Evolutionary conservation across 768 basidiomycete species (phyloP).

Genomic region (Dacryopinax spathularia): DNA sequence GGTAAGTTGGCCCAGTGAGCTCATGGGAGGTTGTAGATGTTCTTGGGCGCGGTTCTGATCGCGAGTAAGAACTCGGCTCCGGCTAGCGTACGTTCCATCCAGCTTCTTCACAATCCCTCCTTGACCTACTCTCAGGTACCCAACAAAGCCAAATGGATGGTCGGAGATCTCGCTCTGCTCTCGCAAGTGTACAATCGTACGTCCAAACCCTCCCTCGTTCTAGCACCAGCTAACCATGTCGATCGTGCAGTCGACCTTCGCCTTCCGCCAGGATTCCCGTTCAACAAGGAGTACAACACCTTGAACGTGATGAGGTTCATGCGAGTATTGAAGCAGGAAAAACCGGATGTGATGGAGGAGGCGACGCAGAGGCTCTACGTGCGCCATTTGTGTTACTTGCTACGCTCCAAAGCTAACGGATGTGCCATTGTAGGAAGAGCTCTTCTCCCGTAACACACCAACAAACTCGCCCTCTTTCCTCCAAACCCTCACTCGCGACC

Average conservation of each 20-base stretch:
- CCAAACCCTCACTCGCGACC: not conserved
- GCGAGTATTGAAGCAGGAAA: not conserved
- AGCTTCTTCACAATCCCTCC: not conserved
- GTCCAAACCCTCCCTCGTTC: not conserved
- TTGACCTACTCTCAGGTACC: not conserved
- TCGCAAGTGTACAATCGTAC: not conserved
- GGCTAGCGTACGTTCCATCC: not conserved
- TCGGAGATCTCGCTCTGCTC: not conserved
- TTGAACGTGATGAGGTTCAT: slow-evolving; percentile 3
- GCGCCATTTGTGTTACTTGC: not conserved
- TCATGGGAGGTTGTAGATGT: not conserved
- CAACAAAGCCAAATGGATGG: slow-evolving; percentile 1
- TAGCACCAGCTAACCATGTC: not conserved
- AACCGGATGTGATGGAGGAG: not conserved
- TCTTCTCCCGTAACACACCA: slow-evolving; percentile 4
- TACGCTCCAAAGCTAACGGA: not conserved
- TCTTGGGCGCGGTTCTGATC: not conserved
- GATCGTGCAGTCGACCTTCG: not conserved
- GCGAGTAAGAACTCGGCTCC: not conserved
- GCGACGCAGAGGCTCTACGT: not conserved
- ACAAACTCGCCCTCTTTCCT: not conserved
- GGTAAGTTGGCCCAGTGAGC: not conserved
- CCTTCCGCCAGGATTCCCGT: not conserved
- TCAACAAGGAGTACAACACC: slow-evolving; percentile 1
- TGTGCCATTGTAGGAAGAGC: not conserved